phyloP scores from a whole-genome alignment of 2,329 filamentous ascomycete species.

The Colletotrichum tabaci region DNA sequence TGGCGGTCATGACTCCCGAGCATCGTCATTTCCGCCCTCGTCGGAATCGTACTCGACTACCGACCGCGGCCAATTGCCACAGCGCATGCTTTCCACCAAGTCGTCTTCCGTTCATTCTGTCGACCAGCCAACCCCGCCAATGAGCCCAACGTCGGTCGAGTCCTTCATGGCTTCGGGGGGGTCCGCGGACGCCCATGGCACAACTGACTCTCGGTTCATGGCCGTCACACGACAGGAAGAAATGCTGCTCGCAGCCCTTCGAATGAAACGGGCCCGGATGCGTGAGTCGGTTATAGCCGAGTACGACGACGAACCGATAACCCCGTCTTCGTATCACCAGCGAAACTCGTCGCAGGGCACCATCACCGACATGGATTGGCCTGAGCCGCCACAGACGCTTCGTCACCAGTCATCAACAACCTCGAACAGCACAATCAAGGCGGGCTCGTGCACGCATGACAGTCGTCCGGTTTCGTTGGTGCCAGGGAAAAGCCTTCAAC shows the following conservation, averaged over 20 bases:
- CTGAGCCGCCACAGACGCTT: constrained; percentile 35
- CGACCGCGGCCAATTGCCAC: constrained; percentile 15
- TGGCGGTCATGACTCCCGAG: constrained; percentile 57
- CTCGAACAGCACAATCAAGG: constrained; percentile 42
- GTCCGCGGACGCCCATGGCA: constrained; percentile 53
- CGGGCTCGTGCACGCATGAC: constrained; percentile 15
- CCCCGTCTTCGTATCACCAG: constrained; percentile 19
- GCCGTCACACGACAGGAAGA: constrained; percentile 72
- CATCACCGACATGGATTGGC: constrained; percentile 38
- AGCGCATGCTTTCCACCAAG: constrained; percentile 29
- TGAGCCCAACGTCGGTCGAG: constrained; percentile 68
- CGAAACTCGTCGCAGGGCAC: constrained; percentile 37
- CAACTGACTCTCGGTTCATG: constrained; percentile 64
- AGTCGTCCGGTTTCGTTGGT: constrained; percentile 10
- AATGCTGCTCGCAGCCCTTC: constrained; percentile 70
- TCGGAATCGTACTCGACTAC: neutral
- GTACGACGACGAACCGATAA: constrained; percentile 54
- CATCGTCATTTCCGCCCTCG: constrained; percentile 55
- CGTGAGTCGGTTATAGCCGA: constrained; percentile 63
- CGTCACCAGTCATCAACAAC: constrained; percentile 41
- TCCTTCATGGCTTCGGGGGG: constrained; percentile 60
- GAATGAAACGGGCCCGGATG: constrained; percentile 71
- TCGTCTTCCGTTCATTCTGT: constrained; percentile 45
- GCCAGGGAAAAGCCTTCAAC: constrained; percentile 1
- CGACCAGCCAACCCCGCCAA: constrained; percentile 63